Evolutionary conservation across 345 rosid species (phyloP), one percentile per base, ranked within the genome.

Genomic region (Syzygium oleosum): DNA sequence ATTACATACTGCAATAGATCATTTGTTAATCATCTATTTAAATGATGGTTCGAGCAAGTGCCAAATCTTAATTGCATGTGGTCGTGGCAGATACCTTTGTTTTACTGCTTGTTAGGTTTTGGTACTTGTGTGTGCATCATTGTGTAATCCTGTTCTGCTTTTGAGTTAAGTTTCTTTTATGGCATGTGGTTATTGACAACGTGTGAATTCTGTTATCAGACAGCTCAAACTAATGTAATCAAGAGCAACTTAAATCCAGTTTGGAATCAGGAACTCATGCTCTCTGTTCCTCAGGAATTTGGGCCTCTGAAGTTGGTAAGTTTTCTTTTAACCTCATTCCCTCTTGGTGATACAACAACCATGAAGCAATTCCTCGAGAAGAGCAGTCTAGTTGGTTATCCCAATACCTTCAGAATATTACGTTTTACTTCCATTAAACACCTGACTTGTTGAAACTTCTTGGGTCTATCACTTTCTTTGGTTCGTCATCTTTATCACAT

Each of bases 261-360:
- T 15, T 96, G 98, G 98, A 92, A 96, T 49, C 94, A 96, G 91
- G 97, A 94, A 88, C 97, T 95, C 89, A 93, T 94, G 95, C 93
- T 96, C 79, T 94, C 97, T 6, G 96, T 96, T 91, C 98, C 97
- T 83, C 92, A 92, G 61, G 87, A 92, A 46, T 94, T 78, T 63
- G 95, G 95, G 68, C 90, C 94, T 51, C 88, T 95, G 51, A 96
- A 96, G 88, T 89, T 96, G 96, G 98, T 95, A 92, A 90, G 6
- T 68, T 22, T 17, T 52, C 46, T 54, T 46, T 53, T 34, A 43
- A 29, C 58, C 63, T 63, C 27, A 52, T 38, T 56, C 65, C 41
- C 31, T 27, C 51, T 54, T 29, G 52, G 2, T 73, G 17, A 55
- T 54, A 10, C 14, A 52, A 38, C 19, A 51, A 56, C 29, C 43